Conservation (phyloP, 2,329 filamentous ascomycete species). For the Fusarium torulosum region DNA sequence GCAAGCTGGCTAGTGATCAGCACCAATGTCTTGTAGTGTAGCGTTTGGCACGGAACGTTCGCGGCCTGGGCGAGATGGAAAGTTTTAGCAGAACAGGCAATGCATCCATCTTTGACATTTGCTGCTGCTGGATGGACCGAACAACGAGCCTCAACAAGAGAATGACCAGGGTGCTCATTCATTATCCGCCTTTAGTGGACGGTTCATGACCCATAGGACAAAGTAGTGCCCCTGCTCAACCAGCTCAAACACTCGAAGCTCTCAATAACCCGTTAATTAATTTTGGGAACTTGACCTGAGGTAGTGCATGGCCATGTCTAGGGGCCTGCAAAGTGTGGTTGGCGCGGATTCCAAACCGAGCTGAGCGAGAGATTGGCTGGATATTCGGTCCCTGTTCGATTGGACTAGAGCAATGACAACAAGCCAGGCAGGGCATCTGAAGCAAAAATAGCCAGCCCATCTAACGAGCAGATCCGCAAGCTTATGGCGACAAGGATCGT, state of each 20-base stretch:
- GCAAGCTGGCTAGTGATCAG: conserved; percentile 27
- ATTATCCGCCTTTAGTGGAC: not conserved
- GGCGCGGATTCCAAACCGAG: conserved; percentile 11
- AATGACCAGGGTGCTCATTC: not conserved
- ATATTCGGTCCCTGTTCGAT: conserved; percentile 16
- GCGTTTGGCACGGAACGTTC: conserved; percentile 5
- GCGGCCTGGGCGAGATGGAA: conserved; percentile 21
- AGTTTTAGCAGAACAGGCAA: conserved; percentile 25
- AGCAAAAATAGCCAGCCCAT: conserved; percentile 13
- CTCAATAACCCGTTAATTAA: conserved; percentile 14
- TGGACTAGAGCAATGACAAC: conserved; percentile 8
- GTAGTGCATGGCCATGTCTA: conserved; percentile 18
- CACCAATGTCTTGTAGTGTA: conserved; percentile 23
- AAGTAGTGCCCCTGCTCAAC: conserved; percentile 18
- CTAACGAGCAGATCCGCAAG: conserved; percentile 3
- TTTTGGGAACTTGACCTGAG: conserved; percentile 8
- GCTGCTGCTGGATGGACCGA: conserved; percentile 2
- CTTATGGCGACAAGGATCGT: not conserved
- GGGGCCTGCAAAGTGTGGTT: not conserved
- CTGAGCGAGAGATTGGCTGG: conserved; percentile 22
- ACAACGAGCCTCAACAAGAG: conserved; percentile 8
- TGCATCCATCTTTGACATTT: conserved; percentile 12
- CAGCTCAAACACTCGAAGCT: conserved; percentile 7
- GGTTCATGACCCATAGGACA: conserved; percentile 8
- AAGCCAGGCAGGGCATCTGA: conserved; percentile 18